Percentiles rank a stretch among this genome's conserved stretches.
These are phyloP conservation scores for Starmera quercuum DNA, from an alignment of 805 yeast genomes.

Conservation along the genomic window DNA sequence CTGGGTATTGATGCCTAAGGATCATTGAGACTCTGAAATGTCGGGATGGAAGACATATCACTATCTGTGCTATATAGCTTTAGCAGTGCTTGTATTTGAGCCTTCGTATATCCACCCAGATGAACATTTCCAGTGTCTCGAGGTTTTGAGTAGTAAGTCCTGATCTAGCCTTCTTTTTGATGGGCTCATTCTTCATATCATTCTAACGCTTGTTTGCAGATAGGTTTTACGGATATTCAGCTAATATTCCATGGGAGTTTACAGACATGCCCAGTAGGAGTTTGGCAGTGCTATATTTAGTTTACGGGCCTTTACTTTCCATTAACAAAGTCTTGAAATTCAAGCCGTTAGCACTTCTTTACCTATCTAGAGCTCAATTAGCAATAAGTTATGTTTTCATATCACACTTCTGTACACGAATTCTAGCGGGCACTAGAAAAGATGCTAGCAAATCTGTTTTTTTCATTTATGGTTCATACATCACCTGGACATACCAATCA, in stretches of 20 bases:
- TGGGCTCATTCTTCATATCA: slow-evolving; percentile 1
- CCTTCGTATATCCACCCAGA: slow-evolving; percentile 94
- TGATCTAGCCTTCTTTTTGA: not conserved
- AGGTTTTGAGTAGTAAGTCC: slow-evolving; percentile 44
- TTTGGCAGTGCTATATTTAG: slow-evolving; percentile 53
- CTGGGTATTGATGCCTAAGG: too few relatives aligned
- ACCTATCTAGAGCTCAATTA: slow-evolving; percentile 43
- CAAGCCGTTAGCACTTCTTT: slow-evolving; percentile 44
- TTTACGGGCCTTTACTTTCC: slow-evolving; percentile 61
- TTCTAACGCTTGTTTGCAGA: slow-evolving; percentile 6
- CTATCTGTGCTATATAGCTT: slow-evolving; percentile 15
- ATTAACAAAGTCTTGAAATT: slow-evolving; percentile 26
- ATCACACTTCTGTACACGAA: slow-evolving; percentile 34
- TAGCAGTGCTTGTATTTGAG: slow-evolving; percentile 51
- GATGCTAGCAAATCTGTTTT: slow-evolving; percentile 34
- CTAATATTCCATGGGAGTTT: slow-evolving; percentile 81
- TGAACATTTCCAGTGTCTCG: slow-evolving; percentile 92
- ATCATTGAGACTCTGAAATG: too few relatives aligned
- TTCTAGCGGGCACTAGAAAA: slow-evolving; percentile 39
- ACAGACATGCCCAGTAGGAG: slow-evolving; percentile 47
- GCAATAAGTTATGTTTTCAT: slow-evolving; percentile 28
- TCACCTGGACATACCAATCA: slow-evolving; percentile 72
- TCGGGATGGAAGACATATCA: slow-evolving; percentile 10
- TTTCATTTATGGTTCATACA: slow-evolving; percentile 48
- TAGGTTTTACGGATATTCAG: slow-evolving; percentile 33